Evolutionary conservation across 2,329 filamentous ascomycete species (phyloP).

Genomic region (Trichoderma pleuroti): DNA sequence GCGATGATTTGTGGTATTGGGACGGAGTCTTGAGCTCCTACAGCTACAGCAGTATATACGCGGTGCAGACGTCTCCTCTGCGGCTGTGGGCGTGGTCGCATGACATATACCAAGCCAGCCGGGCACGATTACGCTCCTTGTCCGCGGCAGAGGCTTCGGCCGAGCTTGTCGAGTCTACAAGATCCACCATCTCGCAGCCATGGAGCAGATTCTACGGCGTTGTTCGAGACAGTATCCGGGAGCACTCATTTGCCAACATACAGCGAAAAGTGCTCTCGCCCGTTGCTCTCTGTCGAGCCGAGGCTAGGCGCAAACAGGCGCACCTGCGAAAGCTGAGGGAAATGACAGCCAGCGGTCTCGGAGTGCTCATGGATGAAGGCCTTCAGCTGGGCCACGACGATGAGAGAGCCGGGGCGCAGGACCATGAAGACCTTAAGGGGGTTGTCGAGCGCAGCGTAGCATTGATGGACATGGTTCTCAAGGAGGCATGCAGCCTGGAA

Average conservation of each 20-base stretch:
- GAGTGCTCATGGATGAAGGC: conserved; percentile 82
- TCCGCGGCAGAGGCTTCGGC: conserved; percentile 30
- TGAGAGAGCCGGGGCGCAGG: conserved; percentile 52
- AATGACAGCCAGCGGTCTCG: conserved; percentile 80
- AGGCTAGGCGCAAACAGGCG: conserved; percentile 71
- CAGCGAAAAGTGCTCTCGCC: conserved; percentile 73
- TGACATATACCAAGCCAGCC: conserved; percentile 65
- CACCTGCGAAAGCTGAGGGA: conserved; percentile 69
- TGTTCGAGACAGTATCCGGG: conserved; percentile 69
- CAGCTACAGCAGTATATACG: conserved; percentile 75
- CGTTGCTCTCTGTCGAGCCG: conserved; percentile 68
- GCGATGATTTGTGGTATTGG: conserved; percentile 94
- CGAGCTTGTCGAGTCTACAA: conserved; percentile 36
- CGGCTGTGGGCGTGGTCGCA: conserved; percentile 69
- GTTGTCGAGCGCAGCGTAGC: conserved; percentile 76
- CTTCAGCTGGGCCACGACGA: conserved; percentile 64
- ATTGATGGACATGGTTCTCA: conserved; percentile 81
- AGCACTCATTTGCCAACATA: conserved; percentile 68
- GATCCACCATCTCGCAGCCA: conserved; percentile 43
- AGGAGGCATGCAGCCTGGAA: conserved; percentile 64
- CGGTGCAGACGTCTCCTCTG: conserved; percentile 77
- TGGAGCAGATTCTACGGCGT: conserved; percentile 76
- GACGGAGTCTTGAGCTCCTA: conserved; percentile 80
- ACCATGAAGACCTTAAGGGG: conserved; percentile 58
- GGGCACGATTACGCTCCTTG: conserved; percentile 40